Evolutionary conservation across 2,329 filamentous ascomycete genomes (phyloP).

Genomic region (Fusarium compactum): DNA sequence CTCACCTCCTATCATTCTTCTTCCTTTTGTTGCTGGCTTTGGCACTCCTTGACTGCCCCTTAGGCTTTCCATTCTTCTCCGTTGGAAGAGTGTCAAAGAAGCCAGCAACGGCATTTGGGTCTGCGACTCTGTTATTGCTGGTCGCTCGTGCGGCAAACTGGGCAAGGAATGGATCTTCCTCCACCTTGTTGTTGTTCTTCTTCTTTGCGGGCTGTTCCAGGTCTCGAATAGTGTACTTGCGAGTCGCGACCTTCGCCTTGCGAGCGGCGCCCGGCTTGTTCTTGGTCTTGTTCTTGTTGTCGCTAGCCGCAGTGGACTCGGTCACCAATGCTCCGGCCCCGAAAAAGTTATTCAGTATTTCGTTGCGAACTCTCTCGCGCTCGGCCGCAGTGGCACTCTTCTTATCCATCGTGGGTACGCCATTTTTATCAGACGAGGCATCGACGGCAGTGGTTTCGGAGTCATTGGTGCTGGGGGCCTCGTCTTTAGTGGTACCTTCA

Average conservation of each 20-base stretch:
- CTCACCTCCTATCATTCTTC: not conserved
- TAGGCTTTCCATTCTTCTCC: not conserved
- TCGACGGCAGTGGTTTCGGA: not conserved
- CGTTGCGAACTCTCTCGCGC: not conserved
- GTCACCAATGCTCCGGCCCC: not conserved
- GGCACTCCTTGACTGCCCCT: not conserved
- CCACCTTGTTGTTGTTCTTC: not conserved
- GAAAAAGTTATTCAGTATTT: conserved; percentile 1
- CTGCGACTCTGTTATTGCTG: not conserved
- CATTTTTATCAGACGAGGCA: not conserved
- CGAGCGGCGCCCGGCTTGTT: not conserved
- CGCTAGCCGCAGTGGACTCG: not conserved
- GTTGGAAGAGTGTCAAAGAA: conserved; percentile 16
- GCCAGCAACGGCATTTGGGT: not conserved
- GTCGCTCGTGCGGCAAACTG: conserved; percentile 17
- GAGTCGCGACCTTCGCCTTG: not conserved
- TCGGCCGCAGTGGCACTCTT: not conserved
- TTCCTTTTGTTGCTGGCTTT: not conserved
- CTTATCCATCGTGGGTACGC: not conserved
- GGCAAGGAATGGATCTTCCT: conserved; percentile 5
- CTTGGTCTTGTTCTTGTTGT: not conserved
- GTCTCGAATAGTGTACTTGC: not conserved
- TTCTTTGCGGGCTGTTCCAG: conserved; percentile 4
- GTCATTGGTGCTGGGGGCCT: not conserved
- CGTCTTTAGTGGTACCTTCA: not conserved